A percentile compares a stretch with the other conserved stretches of the same genome.
These are phyloP conservation scores for Strobilomyces dryophilus DNA, from an alignment of 768 basidiomycete genomes.

Conservation along the genomic window DNA sequence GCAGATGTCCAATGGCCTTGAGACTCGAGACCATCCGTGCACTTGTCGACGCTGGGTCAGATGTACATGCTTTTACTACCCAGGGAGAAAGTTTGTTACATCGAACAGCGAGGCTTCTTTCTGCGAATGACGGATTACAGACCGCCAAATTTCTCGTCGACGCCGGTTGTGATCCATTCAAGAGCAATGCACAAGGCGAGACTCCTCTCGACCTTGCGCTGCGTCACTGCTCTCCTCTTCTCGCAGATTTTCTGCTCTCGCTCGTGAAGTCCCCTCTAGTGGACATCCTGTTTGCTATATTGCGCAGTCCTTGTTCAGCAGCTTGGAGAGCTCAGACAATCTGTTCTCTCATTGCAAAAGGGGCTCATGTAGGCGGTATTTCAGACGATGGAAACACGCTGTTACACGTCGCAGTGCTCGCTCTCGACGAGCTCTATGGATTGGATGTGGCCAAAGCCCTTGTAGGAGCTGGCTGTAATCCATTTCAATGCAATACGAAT, in stretches of 20 bases:
- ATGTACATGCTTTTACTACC: background rate
- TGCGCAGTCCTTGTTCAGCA: background rate
- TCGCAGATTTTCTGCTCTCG: background rate
- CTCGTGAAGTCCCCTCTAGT: background rate
- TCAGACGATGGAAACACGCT: background rate
- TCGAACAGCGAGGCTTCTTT: background rate
- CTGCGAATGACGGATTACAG: background rate
- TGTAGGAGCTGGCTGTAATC: conserved; percentile 6
- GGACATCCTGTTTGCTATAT: background rate
- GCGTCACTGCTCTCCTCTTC: background rate
- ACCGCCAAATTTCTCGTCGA: background rate
- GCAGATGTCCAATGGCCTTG: background rate
- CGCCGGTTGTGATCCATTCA: conserved; percentile 5
- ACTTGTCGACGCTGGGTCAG: background rate
- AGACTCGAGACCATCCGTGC: background rate
- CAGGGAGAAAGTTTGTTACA: background rate
- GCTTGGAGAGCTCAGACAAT: background rate
- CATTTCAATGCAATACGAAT: background rate
- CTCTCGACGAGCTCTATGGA: background rate
- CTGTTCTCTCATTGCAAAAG: background rate
- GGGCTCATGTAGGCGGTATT: background rate
- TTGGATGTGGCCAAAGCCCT: background rate
- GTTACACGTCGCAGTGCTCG: background rate
- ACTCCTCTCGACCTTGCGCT: conserved; percentile 9
- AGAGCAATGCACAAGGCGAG: background rate